Evolutionary conservation across 139 green algal genomes (phyloP).

Genomic region (Haematococcus lacustris): DNA sequence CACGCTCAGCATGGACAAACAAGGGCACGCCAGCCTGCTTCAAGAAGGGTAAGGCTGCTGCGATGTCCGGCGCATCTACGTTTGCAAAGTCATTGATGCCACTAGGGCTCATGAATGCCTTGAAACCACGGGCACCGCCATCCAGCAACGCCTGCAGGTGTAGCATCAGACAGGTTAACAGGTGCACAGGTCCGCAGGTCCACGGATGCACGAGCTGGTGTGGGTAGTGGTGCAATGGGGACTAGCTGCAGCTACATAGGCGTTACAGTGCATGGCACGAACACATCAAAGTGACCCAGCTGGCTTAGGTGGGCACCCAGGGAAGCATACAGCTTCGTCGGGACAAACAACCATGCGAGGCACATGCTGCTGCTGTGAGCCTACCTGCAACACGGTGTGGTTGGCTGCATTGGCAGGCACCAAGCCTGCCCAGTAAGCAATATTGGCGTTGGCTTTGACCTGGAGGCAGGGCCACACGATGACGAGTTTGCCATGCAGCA

Average conservation of each 20-base stretch:
- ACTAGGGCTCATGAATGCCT: constrained; percentile 85
- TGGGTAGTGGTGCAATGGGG: too few species aligned
- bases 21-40: constrained; percentile 54
- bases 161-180: too few species aligned
- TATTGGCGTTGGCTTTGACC: constrained; percentile 61
- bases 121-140: constrained; percentile 81
- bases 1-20: constrained; percentile 75
- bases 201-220: too few species aligned
- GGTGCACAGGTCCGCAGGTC: too few species aligned
- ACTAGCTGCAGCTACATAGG: too few species aligned
- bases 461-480: constrained; percentile 25
- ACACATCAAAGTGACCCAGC: too few species aligned
- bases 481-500: too few species aligned
- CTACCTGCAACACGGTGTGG: constrained; percentile 3
- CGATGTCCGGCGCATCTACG: constrained; percentile 49
- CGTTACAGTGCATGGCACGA: too few species aligned
- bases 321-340: too few species aligned
- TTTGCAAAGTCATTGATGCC: constrained; percentile 87
- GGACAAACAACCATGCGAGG: too few species aligned
- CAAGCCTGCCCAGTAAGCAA: constrained; percentile 88
- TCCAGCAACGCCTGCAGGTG: constrained; percentile 42
- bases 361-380: too few species aligned
- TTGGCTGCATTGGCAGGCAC: constrained; percentile 78
- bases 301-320: too few species aligned
- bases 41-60: constrained; percentile 60